A percentile compares a stretch with the other conserved stretches of the same genome.
These are phyloP conservation scores for Tuber indicum DNA, from an alignment of 495 filamentous ascomycete genomes.

Conservation along the genomic window DNA sequence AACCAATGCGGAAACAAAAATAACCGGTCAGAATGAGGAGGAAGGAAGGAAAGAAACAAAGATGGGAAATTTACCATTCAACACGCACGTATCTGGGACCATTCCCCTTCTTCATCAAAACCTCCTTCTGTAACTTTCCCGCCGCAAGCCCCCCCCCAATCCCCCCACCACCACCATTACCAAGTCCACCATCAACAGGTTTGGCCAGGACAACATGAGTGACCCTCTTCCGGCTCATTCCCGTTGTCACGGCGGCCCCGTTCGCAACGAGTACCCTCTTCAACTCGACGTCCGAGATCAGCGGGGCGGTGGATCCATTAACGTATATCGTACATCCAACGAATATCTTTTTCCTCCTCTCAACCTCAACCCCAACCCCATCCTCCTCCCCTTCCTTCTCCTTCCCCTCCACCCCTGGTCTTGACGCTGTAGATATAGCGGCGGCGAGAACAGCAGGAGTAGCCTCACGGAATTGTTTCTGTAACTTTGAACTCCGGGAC, in stretches of 20 bases:
- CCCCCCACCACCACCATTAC: conserved; percentile 41
- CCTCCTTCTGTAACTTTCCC: conserved; percentile 77
- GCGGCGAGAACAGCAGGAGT: conserved; percentile 5
- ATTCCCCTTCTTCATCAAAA: conserved; percentile 55
- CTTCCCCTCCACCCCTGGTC: not conserved
- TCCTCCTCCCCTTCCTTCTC: not conserved
- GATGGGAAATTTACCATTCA: conserved; percentile 62
- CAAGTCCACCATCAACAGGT: not conserved
- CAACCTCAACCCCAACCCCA: not conserved
- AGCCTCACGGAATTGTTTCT: conserved; percentile 30
- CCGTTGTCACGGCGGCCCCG: conserved; percentile 62
- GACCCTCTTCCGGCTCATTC: conserved; percentile 62
- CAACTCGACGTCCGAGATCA: conserved; percentile 77
- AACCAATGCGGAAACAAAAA: not conserved
- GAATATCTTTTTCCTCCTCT: conserved; percentile 17
- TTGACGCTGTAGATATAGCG: conserved; percentile 24
- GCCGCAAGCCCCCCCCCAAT: conserved; percentile 74
- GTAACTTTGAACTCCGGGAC: conserved; percentile 29
- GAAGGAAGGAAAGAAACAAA: conserved; percentile 12
- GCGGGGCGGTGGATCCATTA: conserved; percentile 76
- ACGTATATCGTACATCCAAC: conserved; percentile 57
- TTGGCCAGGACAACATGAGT: conserved; percentile 78
- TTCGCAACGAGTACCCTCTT: conserved; percentile 68
- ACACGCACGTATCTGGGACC: conserved; percentile 75
- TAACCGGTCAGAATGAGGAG: not conserved